phyloP scores from a whole-genome alignment of 495 filamentous ascomycete species.

The Hypoxylon intermedium region DNA sequence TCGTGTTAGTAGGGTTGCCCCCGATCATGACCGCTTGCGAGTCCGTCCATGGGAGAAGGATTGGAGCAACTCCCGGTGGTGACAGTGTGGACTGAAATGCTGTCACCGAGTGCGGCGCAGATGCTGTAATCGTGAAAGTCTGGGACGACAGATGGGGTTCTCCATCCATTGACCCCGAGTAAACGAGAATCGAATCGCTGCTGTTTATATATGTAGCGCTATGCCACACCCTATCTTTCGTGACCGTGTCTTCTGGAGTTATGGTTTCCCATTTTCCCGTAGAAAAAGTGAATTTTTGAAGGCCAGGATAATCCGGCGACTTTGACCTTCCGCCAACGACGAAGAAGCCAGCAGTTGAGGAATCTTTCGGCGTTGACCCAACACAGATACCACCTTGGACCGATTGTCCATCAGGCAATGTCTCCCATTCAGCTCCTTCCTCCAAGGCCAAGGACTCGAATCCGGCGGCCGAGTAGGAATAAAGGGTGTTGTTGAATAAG shows the following conservation, averaged over 20 bases:
- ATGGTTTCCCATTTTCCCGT: constrained; percentile 78
- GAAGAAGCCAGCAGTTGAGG: constrained; percentile 68
- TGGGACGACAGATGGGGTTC: constrained; percentile 64
- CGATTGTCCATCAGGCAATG: constrained; percentile 65
- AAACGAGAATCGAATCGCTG: constrained; percentile 77
- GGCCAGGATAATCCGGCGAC: constrained; percentile 68
- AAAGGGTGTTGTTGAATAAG: constrained; percentile 83
- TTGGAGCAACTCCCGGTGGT: constrained; percentile 69
- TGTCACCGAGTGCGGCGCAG: constrained; percentile 63
- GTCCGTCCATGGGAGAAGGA: constrained; percentile 79
- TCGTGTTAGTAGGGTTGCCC: constrained; percentile 68
- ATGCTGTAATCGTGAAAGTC: constrained; percentile 76
- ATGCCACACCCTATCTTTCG: constrained; percentile 75
- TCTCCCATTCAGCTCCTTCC: constrained; percentile 73
- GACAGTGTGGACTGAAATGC: constrained; percentile 59
- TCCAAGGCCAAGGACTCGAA: constrained; percentile 77
- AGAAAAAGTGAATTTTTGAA: constrained; percentile 85
- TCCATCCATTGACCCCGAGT: constrained; percentile 74
- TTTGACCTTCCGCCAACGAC: constrained; percentile 78
- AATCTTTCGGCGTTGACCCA: constrained; percentile 64
- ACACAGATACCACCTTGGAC: constrained; percentile 83
- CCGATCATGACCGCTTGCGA: constrained; percentile 78
- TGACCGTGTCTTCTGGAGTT: constrained; percentile 56
- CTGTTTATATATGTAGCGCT: constrained; percentile 76
- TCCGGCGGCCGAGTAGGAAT: constrained; percentile 76